These are phyloP conservation scores for Striga hermonthica DNA, from an alignment of 305 asterid genomes.

Conservation along the genomic window DNA sequence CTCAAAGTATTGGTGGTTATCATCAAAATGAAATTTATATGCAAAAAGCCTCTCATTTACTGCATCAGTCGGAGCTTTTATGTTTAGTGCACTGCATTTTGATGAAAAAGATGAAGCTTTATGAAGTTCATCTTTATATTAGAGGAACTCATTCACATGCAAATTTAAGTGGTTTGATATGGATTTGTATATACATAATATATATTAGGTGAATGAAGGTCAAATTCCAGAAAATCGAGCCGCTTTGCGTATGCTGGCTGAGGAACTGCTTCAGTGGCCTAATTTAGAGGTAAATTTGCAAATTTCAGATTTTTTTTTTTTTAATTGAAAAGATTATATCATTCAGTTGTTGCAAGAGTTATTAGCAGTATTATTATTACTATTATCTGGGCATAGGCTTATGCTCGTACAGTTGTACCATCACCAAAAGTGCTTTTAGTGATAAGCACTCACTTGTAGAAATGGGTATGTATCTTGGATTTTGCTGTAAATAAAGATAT, in stretches of 20 bases:
- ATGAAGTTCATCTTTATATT: not conserved
- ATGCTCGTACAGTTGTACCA: not conserved
- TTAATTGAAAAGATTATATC: slow-evolving; percentile 10
- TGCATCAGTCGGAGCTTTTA: not conserved
- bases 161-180: slow-evolving; percentile 23
- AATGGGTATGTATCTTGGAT: too few relatives aligned
- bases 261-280: slow-evolving; percentile 90
- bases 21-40: too few relatives aligned
- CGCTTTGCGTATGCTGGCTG: slow-evolving; percentile 79
- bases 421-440: not conserved
- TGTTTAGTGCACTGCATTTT: not conserved
- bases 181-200: slow-evolving; percentile 16
- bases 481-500: too few relatives aligned
- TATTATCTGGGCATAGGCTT: not conserved
- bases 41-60: not conserved
- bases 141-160: slow-evolving; percentile 18
- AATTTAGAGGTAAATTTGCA: slow-evolving; percentile 65
- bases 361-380: not conserved
- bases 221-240: slow-evolving; percentile 60
- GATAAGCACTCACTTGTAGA: not conserved
- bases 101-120: not conserved
- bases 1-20: too few relatives aligned
- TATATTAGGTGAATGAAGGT: slow-evolving; percentile 73
- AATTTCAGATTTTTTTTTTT: too few relatives aligned
- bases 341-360: not conserved